Evolutionary conservation across 2,329 filamentous ascomycete genomes (phyloP), one percentile per base, ranked within the genome.

Genomic region (Colletotrichum sp.): DNA sequence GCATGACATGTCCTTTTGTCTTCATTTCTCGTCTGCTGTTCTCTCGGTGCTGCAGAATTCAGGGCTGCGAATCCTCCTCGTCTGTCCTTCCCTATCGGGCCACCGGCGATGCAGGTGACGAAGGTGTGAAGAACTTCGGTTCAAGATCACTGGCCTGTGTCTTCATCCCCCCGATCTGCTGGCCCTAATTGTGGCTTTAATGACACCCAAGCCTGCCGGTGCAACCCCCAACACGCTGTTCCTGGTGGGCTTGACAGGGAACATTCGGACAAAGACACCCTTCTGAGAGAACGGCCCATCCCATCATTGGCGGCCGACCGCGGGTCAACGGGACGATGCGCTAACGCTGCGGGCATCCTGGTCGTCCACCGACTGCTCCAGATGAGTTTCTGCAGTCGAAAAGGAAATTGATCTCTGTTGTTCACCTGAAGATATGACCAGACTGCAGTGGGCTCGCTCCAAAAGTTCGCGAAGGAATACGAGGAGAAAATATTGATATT

Each of bases 321-420:
- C 55, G 72, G 72, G 57, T 38, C 21, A 7, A 12, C 74, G 74
- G 74, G 43, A 73, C 65, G 43, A 26, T 52, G 58, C 70, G 64
- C 74, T 73, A 65, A 26, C n/a, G 52, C 30, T 38, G 68, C 72
- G 8, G 16, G 13, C 13, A 55, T 26, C 73, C 73, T 58, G 30
- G 64, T 58, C 57, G 26, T 43, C 26, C 3, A 2, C 26, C 32
- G 18, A 55, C 43, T 21, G 64, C 63, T 52, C 21, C 36, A 75
- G 57, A 74, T 69, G 64, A 74, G 43, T 16, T 65, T 24, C 64
- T 72, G 73, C 69, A 72, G 61, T 64, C 38, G 16, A 28, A 26
- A 21, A 58, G 38, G 24, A 67, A 68, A 75, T 24, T 26, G 60
- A 55, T n/a, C 38, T n/a, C 30, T 36, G 10, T 70, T 24, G 9